These are phyloP conservation scores for Kokia cookei DNA, from an alignment of 441 rosid species.

Conservation along the genomic window DNA sequence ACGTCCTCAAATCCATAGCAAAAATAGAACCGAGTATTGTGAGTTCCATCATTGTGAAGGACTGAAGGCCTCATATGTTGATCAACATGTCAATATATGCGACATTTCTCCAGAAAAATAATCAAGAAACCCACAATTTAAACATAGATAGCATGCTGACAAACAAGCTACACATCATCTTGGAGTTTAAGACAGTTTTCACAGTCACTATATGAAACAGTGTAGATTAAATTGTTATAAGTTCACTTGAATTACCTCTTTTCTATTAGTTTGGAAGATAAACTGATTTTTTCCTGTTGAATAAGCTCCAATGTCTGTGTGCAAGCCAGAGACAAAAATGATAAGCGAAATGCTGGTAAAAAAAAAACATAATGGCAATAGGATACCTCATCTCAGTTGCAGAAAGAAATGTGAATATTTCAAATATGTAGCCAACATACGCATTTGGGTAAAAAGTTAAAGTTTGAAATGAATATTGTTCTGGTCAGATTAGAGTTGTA, in stretches of 20 bases:
- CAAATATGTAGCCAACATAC: neutral
- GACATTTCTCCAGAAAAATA: neutral
- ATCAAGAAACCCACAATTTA: neutral
- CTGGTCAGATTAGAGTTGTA: neutral
- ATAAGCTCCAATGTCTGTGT: slow-evolving; percentile 54
- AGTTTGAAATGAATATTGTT: neutral
- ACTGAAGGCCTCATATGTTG: neutral
- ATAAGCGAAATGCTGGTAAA: neutral
- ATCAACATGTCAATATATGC: slow-evolving; percentile 1
- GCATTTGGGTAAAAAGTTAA: neutral
- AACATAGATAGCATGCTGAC: neutral
- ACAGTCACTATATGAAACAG: neutral
- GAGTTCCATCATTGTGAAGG: neutral
- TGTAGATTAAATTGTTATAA: neutral
- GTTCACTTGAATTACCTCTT: slow-evolving; percentile 40
- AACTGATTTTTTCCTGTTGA: slow-evolving; percentile 45
- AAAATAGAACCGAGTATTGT: neutral
- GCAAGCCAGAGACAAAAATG: neutral
- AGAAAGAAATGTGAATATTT: neutral
- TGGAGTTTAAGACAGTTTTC: neutral
- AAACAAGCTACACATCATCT: neutral
- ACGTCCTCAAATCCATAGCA: neutral
- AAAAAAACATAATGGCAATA: neutral
- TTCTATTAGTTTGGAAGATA: slow-evolving; percentile 36
- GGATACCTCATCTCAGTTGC: neutral